phyloP scores from a whole-genome alignment of 164 flowering plant genomes.

The Nymphaea thermarum region DNA sequence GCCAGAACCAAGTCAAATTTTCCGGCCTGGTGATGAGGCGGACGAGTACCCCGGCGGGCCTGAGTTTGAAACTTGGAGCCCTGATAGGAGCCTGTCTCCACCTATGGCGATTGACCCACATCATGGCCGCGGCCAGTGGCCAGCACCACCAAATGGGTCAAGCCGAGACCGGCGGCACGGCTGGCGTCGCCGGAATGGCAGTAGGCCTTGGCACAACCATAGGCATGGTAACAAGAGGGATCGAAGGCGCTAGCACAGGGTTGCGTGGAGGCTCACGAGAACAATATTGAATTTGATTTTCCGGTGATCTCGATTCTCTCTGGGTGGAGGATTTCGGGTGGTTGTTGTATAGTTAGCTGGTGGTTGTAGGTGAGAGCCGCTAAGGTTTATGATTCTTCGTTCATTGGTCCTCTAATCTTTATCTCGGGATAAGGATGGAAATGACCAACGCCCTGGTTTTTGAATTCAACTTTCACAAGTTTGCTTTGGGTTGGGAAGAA shows the following conservation, averaged over 20 bases:
- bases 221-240: constrained; percentile 14
- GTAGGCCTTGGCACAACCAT: constrained; percentile 14
- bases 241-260: background rate
- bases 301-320: no score
- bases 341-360: no score
- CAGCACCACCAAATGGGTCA: constrained; percentile 8
- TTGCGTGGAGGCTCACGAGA: no score
- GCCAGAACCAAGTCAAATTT: constrained; percentile 5
- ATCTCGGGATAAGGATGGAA: no score
- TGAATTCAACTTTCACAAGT: no score
- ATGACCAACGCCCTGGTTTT: no score
- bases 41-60: constrained; percentile 21
- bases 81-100: constrained; percentile 29
- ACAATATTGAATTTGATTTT: no score
- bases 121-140: background rate
- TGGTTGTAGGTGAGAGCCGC: no score
- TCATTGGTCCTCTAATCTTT: no score
- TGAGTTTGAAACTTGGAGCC: constrained; percentile 51
- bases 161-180: constrained; percentile 22
- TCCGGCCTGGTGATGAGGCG: constrained; percentile 14
- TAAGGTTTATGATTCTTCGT: no score
- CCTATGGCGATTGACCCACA: background rate
- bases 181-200: constrained; percentile 22
- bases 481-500: no score
- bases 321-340: no score